Evolutionary conservation across 2,329 filamentous ascomycete species (phyloP), one percentile per base, ranked within the genome.

Genomic region (Sclerotinia borealis): DNA sequence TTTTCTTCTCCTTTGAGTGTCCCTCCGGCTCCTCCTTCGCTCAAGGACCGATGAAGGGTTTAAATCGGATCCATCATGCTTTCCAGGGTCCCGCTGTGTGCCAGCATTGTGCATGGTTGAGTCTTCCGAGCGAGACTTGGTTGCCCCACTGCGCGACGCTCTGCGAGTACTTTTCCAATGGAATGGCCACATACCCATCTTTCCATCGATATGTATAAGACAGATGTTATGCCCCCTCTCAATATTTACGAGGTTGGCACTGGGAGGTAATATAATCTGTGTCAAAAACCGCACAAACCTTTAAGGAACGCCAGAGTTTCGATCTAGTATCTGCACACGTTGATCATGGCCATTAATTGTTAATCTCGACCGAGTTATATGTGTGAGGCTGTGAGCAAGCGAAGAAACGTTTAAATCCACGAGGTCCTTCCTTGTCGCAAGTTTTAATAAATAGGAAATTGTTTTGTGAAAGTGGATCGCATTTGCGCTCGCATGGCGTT

Each of bases 131-230:
- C 71, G 82, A 82, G 65, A 81, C 77, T 68, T 83, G 76, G 69
- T 81, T 82, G 70, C 81, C 83, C 75, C 85, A 69, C 78, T 78
- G 65, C 79, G 77, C 67, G 80, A 76, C 73, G 81, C 80, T 77
- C 80, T 85, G 77, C 87, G 87, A 76, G 86, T 87, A 77, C 84
- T 87, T 78, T 83, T 88, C 73, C 88, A 86, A 77, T 87, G 83
- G 77, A 96, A 96, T 66, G 88, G 90, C 92, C 91, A 96, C 76
- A 93, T 79, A 75, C 88, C 85, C 90, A 93, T 93, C 56, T 68
- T 75, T 69, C 71, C 71, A 72, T 72, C 65, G 63, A 67, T 62
- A 67, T 61, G 49, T 61, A 29, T 37, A 58, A 56, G 37, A 50
- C 61, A 62, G 37, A 52, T 41, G 59, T 45, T 61, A 61, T 51